Base-by-base conservation (phyloP, 768 basidiomycete species). In the Kwoniella sp. region DNA sequence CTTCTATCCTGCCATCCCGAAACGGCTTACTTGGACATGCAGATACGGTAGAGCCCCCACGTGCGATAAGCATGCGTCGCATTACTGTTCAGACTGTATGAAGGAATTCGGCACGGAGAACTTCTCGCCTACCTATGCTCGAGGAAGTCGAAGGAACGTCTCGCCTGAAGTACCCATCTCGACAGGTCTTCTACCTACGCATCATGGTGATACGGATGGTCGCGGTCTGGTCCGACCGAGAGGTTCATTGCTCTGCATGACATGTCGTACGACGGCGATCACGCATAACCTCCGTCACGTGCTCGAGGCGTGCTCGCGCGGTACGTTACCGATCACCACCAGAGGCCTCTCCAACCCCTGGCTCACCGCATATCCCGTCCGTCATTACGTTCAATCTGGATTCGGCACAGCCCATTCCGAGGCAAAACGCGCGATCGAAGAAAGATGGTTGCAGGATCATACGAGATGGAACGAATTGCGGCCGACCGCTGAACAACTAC, bases 51-150 rank as follows among this genome's bases (percentile, higher is more conserved):
- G 5, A 11, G 29, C 59, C 2, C 71, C 61, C 20, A 69, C 67
- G 4, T 72, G 71, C 47, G 61, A 61, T 8, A 58, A 52, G n/a
- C 71, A 72, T 55, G n/a, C 54, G 25, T 13, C 37, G 29, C 51
- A 54, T 22, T 62, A 31, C 28, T 72, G 71, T 48, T 56, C 45
- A 7, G 25, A 41, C 12, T 72, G 71, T 58, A 26, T 62, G 23
- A 29, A 28, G 30, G 66, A 67, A 25, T 50, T 37, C 13, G 50
- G 58, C 17, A 55, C 51, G 20, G 57, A 55, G 29, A 45, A 31
- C 3, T 45, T 17, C 15, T 45, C 41, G 15, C 41, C 41, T 20
- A 45, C 41, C 41, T 45, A 45, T 20, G 41, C 11, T 17, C 41
- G 41, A 45, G 41, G 41, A 9, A 17, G 41, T 3, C 41, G 41